Evolutionary conservation across 2,329 filamentous ascomycete genomes (phyloP).

Genomic region (Xylaria sp.): DNA sequence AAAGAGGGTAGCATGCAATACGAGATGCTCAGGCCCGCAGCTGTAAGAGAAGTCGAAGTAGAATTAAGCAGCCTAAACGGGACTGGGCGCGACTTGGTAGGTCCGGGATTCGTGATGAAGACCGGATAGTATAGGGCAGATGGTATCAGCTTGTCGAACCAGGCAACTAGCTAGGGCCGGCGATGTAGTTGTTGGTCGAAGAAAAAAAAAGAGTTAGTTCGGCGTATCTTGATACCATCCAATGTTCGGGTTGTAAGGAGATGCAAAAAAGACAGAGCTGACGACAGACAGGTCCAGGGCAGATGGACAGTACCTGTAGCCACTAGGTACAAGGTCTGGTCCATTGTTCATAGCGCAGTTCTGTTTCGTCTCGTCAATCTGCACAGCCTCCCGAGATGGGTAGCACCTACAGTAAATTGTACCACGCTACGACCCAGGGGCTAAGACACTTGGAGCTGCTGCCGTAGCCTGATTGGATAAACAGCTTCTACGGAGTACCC

Average conservation of each 20-base stretch:
- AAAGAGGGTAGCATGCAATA: constrained; percentile 42
- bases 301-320: constrained; percentile 6
- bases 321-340: constrained; percentile 2
- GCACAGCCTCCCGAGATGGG: constrained; percentile 35
- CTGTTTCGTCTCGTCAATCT: constrained; percentile 32
- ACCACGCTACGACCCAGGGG: constrained; percentile 15
- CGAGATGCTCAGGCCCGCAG: constrained; percentile 41
- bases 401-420: constrained; percentile 5
- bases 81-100: constrained; percentile 28
- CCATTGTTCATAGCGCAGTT: constrained; percentile 9
- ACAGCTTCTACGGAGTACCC: not conserved
- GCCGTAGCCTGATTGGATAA: constrained; percentile 27
- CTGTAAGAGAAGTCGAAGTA: constrained; percentile 40
- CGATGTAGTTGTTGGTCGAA: constrained; percentile 15
- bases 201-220: constrained; percentile 6
- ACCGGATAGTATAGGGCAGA: constrained; percentile 26
- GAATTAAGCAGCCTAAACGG: constrained; percentile 39
- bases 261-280: constrained; percentile 31
- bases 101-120: constrained; percentile 21
- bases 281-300: constrained; percentile 6
- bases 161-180: constrained; percentile 3
- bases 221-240: not conserved
- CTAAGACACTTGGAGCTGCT: constrained; percentile 14
- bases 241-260: constrained; percentile 25
- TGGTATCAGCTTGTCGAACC: constrained; percentile 13